Percentiles rank a stretch among this genome's conserved stretches.
These are phyloP conservation scores for Taphrina deformans DNA, from an alignment of 1,139 yeast genomes.

Conservation along the genomic window DNA sequence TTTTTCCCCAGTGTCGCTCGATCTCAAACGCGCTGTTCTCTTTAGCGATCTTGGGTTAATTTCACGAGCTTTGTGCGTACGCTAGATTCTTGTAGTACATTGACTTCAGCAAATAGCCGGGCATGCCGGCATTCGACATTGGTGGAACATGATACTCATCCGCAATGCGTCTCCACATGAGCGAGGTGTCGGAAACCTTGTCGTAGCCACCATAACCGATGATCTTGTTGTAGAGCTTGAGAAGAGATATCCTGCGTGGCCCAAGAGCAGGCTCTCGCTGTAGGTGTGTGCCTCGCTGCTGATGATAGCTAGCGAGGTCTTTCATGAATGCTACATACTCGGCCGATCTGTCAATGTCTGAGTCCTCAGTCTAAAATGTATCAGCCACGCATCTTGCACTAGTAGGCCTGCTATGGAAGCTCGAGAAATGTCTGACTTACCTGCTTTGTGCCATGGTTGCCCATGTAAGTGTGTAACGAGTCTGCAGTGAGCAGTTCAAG, in stretches of 20 bases:
- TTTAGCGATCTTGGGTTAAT: constrained; percentile 11
- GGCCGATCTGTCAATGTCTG: constrained; percentile 36
- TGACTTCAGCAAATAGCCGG: constrained; percentile 37
- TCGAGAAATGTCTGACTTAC: background rate
- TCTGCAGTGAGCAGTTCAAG: background rate
- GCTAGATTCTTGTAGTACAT: constrained; percentile 37
- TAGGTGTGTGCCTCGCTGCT: constrained; percentile 34
- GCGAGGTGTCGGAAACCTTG: constrained; percentile 35
- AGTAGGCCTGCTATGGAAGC: background rate
- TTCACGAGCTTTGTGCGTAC: background rate
- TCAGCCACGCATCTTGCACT: background rate
- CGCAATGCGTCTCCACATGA: constrained; percentile 36
- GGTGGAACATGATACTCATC: constrained; percentile 36
- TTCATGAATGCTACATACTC: constrained; percentile 35
- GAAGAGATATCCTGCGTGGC: constrained; percentile 34
- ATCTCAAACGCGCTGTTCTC: constrained; percentile 34
- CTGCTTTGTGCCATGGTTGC: constrained; percentile 15
- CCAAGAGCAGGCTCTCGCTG: constrained; percentile 36
- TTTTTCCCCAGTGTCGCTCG: constrained; percentile 34
- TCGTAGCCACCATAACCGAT: constrained; percentile 37
- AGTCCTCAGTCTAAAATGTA: constrained; percentile 30
- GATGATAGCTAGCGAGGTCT: constrained; percentile 34
- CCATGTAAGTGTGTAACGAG: background rate
- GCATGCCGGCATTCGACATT: constrained; percentile 37
- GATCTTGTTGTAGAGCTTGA: constrained; percentile 36